Base-by-base conservation (phyloP, 75 land plant species). In the Ceratopteris richardii region DNA sequence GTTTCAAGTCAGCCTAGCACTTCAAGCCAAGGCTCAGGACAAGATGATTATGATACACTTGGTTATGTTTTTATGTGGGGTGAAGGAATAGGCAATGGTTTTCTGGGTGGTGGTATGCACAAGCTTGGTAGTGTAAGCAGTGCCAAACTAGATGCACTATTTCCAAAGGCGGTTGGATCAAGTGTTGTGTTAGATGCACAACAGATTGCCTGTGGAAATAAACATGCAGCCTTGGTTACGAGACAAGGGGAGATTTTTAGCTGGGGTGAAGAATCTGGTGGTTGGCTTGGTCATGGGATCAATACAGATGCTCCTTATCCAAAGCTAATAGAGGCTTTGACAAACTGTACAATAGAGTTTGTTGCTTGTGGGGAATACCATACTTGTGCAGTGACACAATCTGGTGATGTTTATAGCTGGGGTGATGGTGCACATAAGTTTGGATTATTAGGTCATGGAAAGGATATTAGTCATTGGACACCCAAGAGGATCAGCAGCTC, bases 221-320 rank as follows among this genome's bases (percentile, higher is more conserved):
- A 70, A 30, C 82, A 81, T 70, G 81, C 81, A 22, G 84, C 78
- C 17, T 59, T 81, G 31, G 73, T 81, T 31, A 77, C 82, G 7
- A 69, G 63, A 60, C 80, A 81, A 50, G 81, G 84, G 10, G 84
- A 81, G 42, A 58, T 78, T 29, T 81, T 78, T 19, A 76, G 74
- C 11, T 81, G 84, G 84, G 84, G 84, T 31, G 84, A 81, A 60
- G 77, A 81, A 65, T 73, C 66, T 58, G 81, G 80, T 36, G 84
- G 84, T 1, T 72, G 77, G 20, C 81, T 81, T 55, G 81, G 81
- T 14, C 77, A 81, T 67, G 80, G 77, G 50, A 68, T 77, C 41
- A 63, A 67, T 20, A 53, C 54, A 24, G 74, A 81, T 66, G 75
- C 57, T 53, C 56, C 58, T 33, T 74, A 79, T 29, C 85, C 85